Conservation (phyloP, 768 basidiomycete genomes). For the Mrakia blollopis region DNA sequence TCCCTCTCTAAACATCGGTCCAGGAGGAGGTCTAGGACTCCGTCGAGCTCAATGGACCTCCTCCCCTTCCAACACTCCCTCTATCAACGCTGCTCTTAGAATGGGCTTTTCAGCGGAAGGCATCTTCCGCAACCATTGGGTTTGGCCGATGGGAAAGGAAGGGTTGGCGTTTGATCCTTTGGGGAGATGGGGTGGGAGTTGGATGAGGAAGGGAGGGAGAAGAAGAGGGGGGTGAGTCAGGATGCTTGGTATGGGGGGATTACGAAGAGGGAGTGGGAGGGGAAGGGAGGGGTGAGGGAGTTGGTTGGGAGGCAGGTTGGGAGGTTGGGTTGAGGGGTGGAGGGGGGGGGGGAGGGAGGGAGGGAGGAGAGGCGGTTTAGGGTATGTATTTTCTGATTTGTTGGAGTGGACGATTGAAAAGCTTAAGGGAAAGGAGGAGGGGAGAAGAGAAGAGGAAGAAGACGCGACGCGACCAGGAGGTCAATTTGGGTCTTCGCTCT, state of each 20-base stretch:
- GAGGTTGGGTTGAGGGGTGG: no score
- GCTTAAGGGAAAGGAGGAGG: no score
- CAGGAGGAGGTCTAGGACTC: slow-evolving; percentile 9
- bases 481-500: no score
- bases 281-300: background rate
- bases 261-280: background rate
- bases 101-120: slow-evolving; percentile 16
- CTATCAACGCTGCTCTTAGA: background rate
- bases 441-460: no score
- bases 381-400: no score
- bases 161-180: background rate
- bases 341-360: no score
- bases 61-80: background rate
- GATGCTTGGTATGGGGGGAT: background rate
- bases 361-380: no score
- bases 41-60: slow-evolving; percentile 14
- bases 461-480: no score
- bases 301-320: background rate
- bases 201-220: background rate
- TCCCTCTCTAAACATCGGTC: background rate
- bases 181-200: background rate
- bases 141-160: background rate
- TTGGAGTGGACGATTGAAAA: no score
- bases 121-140: background rate
- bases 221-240: background rate